phyloP scores from a whole-genome alignment of 176 grass and related monocot genomes.

The Tillandsia fasciculata region DNA sequence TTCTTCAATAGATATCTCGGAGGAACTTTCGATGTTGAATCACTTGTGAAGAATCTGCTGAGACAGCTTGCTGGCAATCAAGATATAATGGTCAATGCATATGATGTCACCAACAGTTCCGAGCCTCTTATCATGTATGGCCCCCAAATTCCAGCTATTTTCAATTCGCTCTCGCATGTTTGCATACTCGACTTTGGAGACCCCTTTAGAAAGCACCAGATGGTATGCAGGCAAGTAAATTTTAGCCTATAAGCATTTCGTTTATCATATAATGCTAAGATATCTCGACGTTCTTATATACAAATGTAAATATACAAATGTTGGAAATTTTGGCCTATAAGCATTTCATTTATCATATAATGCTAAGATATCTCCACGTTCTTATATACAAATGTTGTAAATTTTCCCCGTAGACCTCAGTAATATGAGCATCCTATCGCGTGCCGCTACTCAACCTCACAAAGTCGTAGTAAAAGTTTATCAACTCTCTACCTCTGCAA shows the following conservation, averaged over 20 bases:
- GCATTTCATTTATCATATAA: too few species aligned
- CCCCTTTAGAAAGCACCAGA: constrained; percentile 82
- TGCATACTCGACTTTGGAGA: constrained; percentile 90
- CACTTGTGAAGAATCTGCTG: constrained; percentile 85
- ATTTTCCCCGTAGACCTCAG: too few species aligned
- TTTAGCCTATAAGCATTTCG: background rate
- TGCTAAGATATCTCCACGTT: too few species aligned
- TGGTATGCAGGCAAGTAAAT: constrained; percentile 76
- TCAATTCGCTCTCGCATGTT: constrained; percentile 40
- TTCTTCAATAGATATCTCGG: constrained; percentile 64
- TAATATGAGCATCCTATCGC: too few species aligned
- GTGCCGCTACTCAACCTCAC: too few species aligned
- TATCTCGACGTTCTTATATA: constrained; percentile 15
- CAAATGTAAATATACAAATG: too few species aligned
- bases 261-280: background rate
- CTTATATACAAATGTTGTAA: too few species aligned
- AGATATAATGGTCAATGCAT: constrained; percentile 95
- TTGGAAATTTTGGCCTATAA: too few species aligned
- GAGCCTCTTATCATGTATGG: constrained; percentile 93
- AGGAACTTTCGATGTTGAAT: constrained; percentile 96
- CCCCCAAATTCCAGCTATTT: constrained; percentile 55
- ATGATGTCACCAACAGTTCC: constrained; percentile 76
- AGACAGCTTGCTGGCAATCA: constrained; percentile 85
- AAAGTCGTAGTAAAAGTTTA: too few species aligned
- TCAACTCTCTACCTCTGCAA: too few species aligned